phyloP scores from a whole-genome alignment of 1,284 basidiomycete genomes.

The Marasmius sp. region DNA sequence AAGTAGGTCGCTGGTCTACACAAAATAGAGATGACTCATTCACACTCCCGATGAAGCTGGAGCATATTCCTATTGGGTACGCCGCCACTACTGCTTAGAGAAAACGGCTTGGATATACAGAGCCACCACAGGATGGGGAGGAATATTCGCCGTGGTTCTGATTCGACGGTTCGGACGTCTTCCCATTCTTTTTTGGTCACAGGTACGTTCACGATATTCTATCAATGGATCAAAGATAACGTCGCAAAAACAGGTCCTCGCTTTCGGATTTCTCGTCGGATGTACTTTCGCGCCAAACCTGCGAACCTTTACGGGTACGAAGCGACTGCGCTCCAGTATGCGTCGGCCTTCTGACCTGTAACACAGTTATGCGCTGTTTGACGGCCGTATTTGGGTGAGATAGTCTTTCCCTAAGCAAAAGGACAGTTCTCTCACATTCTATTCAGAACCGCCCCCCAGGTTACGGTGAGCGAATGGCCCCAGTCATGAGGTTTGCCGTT shows the following conservation, averaged over 20 bases:
- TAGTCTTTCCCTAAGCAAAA: neutral
- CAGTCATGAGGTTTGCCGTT: neutral
- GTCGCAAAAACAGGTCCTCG: constrained; percentile 36
- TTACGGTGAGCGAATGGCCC: constrained; percentile 47
- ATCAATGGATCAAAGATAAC: neutral
- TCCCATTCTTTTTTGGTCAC: constrained; percentile 39
- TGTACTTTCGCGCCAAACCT: constrained; percentile 60
- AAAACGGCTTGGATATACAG: constrained; percentile 47
- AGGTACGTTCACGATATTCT: constrained; percentile 31
- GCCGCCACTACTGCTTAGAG: constrained; percentile 25
- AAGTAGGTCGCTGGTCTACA: constrained; percentile 38
- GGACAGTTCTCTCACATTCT: constrained; percentile 5
- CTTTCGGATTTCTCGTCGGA: constrained; percentile 51
- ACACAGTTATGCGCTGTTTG: constrained; percentile 65
- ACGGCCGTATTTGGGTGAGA: constrained; percentile 67
- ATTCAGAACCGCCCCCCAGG: constrained; percentile 62
- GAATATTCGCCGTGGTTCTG: constrained; percentile 14
- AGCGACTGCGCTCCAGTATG: neutral
- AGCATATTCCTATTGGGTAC: constrained; percentile 65
- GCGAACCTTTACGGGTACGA: constrained; percentile 47
- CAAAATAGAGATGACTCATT: neutral
- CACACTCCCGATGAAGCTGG: constrained; percentile 42
- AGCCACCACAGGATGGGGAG: constrained; percentile 47
- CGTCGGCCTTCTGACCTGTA: neutral
- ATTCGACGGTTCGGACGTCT: constrained; percentile 16